These are phyloP conservation scores for Aegilops bicornis DNA, from an alignment of 176 grass and related monocot species.

Conservation along the genomic window DNA sequence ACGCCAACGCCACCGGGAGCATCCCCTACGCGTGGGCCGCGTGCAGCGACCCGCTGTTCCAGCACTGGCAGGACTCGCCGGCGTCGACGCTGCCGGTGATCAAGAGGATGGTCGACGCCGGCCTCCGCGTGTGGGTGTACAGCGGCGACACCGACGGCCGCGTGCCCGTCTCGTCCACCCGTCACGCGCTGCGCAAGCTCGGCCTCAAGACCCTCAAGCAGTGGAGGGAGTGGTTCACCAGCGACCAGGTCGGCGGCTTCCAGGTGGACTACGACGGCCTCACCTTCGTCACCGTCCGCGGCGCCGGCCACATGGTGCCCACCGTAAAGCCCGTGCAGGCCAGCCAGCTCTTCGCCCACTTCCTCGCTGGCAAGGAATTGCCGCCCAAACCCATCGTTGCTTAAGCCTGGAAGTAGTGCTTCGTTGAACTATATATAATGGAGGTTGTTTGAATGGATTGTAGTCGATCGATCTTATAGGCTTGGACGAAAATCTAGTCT, in stretches of 20 bases:
- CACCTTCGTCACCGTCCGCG: constrained; percentile 80
- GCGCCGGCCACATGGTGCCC: constrained; percentile 84
- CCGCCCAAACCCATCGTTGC: constrained; percentile 21
- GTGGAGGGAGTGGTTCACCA: constrained; percentile 72
- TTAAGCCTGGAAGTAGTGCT: not conserved
- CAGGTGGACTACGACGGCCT: constrained; percentile 63
- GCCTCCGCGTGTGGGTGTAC: constrained; percentile 42
- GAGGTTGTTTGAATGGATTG: too few species aligned
- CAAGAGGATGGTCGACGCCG: constrained; percentile 41
- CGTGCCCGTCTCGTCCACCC: constrained; percentile 59
- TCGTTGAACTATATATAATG: too few species aligned
- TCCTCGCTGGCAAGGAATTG: constrained; percentile 53
- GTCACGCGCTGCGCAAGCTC: constrained; percentile 66
- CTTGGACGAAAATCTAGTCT: not conserved
- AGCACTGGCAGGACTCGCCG: constrained; percentile 48
- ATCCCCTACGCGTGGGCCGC: constrained; percentile 68
- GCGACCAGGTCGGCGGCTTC: constrained; percentile 88
- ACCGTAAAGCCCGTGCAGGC: constrained; percentile 61
- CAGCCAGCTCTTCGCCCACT: constrained; percentile 41
- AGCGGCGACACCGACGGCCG: constrained; percentile 76
- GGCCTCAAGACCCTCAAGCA: constrained; percentile 32
- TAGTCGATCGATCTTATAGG: too few species aligned
- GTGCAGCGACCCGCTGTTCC: constrained; percentile 58
- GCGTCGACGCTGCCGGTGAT: constrained; percentile 42
- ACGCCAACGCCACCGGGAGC: constrained; percentile 62